Base-by-base conservation (phyloP, 305 asterid genomes). In the Fraxinus sp. region DNA sequence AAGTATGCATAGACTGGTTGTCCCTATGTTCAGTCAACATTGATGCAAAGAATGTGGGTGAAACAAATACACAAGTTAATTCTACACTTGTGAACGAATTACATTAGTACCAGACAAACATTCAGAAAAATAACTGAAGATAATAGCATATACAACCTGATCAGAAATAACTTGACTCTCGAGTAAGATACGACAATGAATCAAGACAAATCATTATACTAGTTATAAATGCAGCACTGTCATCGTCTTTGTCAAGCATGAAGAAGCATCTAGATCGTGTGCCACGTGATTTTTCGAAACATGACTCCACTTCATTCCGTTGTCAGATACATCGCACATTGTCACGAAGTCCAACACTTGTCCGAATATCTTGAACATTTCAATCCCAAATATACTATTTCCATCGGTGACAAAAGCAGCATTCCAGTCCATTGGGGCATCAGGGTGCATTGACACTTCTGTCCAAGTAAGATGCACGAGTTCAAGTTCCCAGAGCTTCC, bases 351-450 rank as follows among this genome's bases (percentile, higher is more conserved):
- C 98, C 81, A 96, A 79, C 11, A 96, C 98, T 90, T 93, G 98
- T 57, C 99, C 99, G 11, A 96, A 96, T 35, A 96, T 95, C 83
- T 96, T 96, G 88, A 96, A 94, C 97, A 96, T 96, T 79, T 96
- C 99, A 0, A 96, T 87, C 7, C 99, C 99, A 18, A 92, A 93
- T 35, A 96, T 90, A 57, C 84, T 70, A 33, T 85, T 92, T 71
- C 64, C 90, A 36, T 92, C 98, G 11, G 91, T 91, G 11, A 95
- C 92, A 79, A 96, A 96, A n/a, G 92, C 91, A 43, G 98, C 98
- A 79, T 96, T 95, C 99, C 98, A 96, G 80, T 96, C 99, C 99
- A 96, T 96, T 1, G 99, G 98, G 14, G 98, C 99, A 83, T 96
- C 99, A 16, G 98, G 98, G 80, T 96, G 98, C 3, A 86, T 82